Base-by-base conservation (phyloP, 2,329 filamentous ascomycete genomes). In the Xylariomycetidae sp. region DNA sequence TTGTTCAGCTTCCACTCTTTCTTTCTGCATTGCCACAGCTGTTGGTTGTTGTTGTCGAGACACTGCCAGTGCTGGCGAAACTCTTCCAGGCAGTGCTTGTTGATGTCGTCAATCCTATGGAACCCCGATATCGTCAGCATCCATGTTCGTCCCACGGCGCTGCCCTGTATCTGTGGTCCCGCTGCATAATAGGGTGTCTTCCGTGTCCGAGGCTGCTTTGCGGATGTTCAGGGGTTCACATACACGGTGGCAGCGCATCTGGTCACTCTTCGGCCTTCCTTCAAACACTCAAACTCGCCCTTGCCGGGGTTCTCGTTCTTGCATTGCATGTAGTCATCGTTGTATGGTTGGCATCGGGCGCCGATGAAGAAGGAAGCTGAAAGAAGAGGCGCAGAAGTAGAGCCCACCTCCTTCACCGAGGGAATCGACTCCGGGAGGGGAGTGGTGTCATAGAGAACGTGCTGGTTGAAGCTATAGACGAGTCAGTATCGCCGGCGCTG, bases 321-420 rank as follows among this genome's bases (percentile, higher is more conserved):
- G 84, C 92, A 98, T 72, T 94, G 86, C 90, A 98, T 98, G 70
- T 85, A 98, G 69, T 98, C 92, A 72, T 98, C 92, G 67, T 97
- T 97, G 75, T 89, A 98, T 37, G 85, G 73, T 62, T 78, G 84
- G 81, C 92, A 98, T 58, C 90, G 83, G 49, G 88, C 89, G 45
- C 92, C 92, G 60, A 98, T 98, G 65, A 97, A 98, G 76, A 86
- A 98, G 33, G 88, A 81, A 19, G 92, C 92, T 46, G 87, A 94
- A 40, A 94, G 72, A 27, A 98, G 77, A 35, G 92, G 92, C 25
- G 89, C 92, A 37, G 90, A 97, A 56, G 83, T 94, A 57, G 88
- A 79, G 56, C 92, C 92, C 49, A 98, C 79, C 69, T 98, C 92
- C 64, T 86, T 77, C 63, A 98, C 92, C 59, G 87, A 82, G 56